Conservation (phyloP, 371 early-diverging fungal genomes). For the Mucor irregularis region DNA sequence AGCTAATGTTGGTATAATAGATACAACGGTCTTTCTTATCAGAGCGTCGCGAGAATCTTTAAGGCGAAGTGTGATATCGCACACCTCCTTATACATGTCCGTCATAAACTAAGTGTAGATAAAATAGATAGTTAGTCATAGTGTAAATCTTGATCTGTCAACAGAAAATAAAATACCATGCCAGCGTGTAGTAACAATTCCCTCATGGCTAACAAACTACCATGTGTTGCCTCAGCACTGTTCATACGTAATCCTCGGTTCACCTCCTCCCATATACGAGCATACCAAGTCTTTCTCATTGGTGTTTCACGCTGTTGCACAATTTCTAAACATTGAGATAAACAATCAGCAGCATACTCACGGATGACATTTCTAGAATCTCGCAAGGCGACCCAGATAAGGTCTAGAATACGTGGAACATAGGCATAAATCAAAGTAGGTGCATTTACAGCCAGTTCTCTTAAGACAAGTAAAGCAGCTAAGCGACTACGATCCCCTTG, state of each 20-base stretch:
- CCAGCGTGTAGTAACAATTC: constrained; percentile 84
- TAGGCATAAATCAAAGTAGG: constrained; percentile 87
- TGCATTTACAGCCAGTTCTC: constrained; percentile 80
- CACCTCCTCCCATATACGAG: constrained; percentile 84
- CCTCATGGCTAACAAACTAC: constrained; percentile 79
- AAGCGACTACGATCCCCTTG: constrained; percentile 83
- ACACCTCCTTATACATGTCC: constrained; percentile 73
- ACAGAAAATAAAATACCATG: constrained; percentile 52
- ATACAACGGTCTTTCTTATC: constrained; percentile 84
- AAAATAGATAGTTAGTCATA: not conserved
- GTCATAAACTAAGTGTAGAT: constrained; percentile 76
- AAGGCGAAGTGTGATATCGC: constrained; percentile 75
- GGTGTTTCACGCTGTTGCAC: constrained; percentile 82
- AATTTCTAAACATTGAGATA: constrained; percentile 83
- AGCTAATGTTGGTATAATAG: constrained; percentile 84
- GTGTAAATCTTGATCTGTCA: no score
- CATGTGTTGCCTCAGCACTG: constrained; percentile 87
- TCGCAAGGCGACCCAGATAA: constrained; percentile 86
- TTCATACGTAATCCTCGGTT: constrained; percentile 73
- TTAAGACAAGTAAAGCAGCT: constrained; percentile 87
- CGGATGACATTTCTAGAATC: constrained; percentile 83
- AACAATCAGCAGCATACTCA: constrained; percentile 87
- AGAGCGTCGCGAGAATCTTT: constrained; percentile 83
- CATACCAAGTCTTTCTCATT: constrained; percentile 71
- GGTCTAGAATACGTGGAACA: constrained; percentile 83